Evolutionary conservation across 495 filamentous ascomycete species (phyloP), one percentile per base, ranked within the genome.

Genomic region (Hypoxylon crocopeplum): DNA sequence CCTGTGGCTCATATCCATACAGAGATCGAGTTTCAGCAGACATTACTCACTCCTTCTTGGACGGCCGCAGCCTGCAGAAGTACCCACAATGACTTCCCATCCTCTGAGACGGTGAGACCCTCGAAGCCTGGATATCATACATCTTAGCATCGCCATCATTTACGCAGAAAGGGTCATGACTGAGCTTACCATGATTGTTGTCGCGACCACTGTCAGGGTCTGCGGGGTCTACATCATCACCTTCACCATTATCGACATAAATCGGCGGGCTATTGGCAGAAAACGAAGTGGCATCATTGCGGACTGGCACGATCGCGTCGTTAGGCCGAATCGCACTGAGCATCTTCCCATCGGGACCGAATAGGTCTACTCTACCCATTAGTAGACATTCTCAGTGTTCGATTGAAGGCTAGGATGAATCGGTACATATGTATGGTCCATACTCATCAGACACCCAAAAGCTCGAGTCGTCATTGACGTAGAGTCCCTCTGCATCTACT

Each of bases 391-490:
- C 19, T 7, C 19, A n/a, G n/a, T n/a, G n/a, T n/a, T n/a, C n/a
- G n/a, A n/a, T n/a, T n/a, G n/a, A n/a, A n/a, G n/a, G n/a, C n/a
- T n/a, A n/a, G n/a, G n/a, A n/a, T n/a, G 15, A 5, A 19, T 20
- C 12, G 8, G 20, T 37, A 68, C 66, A 92, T 17, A 91, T 74
- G 57, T 86, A 92, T 0, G 87, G 88, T 3, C 89, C 90, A 67
- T 93, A 93, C 68, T 94, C 89, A 67, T 93, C 90, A 29, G 79
- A 85, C 25, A 93, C 75, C 87, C 87, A 93, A 77, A 92, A 92
- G 1, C 77, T 75, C 49, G 82, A 84, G 49, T 91, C 84, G 0
- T 69, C 48, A 36, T 77, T 80, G 12, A 93, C 79, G n/a, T 83
- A 84, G 3, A 93, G 72, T 17, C 88, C 90, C 69, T 93, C 90